Evolutionary conservation across 2,329 filamentous ascomycete species (phyloP), one percentile per base, ranked within the genome.

Genomic region (Colletotrichum neosansevieriae): DNA sequence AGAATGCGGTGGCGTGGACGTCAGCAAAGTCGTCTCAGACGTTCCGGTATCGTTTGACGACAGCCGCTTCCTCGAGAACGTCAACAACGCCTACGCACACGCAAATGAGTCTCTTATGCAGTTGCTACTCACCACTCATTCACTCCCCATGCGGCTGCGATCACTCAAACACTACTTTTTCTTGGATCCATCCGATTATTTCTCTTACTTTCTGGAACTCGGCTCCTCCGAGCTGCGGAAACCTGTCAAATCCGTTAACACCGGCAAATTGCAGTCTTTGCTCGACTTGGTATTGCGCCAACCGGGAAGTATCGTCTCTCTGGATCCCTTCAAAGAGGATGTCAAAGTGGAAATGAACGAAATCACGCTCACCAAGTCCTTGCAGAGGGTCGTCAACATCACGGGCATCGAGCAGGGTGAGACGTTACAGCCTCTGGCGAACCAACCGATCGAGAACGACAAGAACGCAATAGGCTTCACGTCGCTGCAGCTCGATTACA

Each of bases 101-200:
- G 96, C 96, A 61, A 99, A 99, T 79, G 92, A 94, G 66, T 97
- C 95, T 7, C 85, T 99, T 21, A 90, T 99, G 81, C 92, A 94
- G 69, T 86, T 99, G 0, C 89, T 99, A 3, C 86, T 99, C 45
- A 98, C 95, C 0, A 96, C 96, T 6, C 96, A 99, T 76, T 93
- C 93, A 12, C 87, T 99, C 5, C 94, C 95, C 0, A 92, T 93
- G 32, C 89, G 96, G 42, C 86, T 99, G 64, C 89, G 92, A 51
- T 98, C 95, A 13, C 84, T 99, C 44, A 99, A 99, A 78, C 96
- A 99, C 80, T 99, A 99, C 82, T 99, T 98, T 84, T 99, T 99
- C 84, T 90, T 99, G 70, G 95, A 98, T 74, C 92, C 94, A 9
- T 98, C 96, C 38, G 96, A 99, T 78, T 99, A 97, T 83, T 98